Evolutionary conservation across 176 grass and related monocot genomes (phyloP).

Genomic region (Cocos nucifera): DNA sequence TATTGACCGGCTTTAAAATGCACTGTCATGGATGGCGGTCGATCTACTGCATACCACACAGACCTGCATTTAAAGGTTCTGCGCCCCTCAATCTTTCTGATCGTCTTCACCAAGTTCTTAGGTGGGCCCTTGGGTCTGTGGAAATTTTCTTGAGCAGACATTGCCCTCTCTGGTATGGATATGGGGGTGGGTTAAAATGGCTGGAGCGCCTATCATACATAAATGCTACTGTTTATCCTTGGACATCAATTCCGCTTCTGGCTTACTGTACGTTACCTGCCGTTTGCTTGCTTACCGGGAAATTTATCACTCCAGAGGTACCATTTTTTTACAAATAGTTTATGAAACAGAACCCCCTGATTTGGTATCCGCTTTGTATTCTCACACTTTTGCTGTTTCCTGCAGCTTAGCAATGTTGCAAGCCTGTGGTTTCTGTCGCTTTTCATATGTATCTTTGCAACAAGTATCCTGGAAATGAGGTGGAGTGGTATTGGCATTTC

Average conservation of each 20-base stretch:
- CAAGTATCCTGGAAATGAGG: constrained; percentile 66
- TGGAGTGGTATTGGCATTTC: constrained; percentile 66
- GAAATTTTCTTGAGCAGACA: constrained; percentile 80
- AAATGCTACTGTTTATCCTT: constrained; percentile 59
- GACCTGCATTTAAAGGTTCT: constrained; percentile 65
- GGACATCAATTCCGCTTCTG: constrained; percentile 62
- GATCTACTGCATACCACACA: constrained; percentile 52
- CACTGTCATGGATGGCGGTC: constrained; percentile 79
- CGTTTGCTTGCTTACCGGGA: constrained; percentile 54
- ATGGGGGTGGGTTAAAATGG: constrained; percentile 54
- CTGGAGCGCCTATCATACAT: constrained; percentile 65
- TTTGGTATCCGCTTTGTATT: neutral
- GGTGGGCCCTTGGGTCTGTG: constrained; percentile 67
- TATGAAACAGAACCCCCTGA: neutral
- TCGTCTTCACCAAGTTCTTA: constrained; percentile 63
- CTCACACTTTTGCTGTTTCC: neutral
- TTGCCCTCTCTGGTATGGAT: constrained; percentile 70
- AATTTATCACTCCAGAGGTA: constrained; percentile 72
- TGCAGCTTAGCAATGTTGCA: constrained; percentile 52
- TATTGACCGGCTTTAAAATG: constrained; percentile 73
- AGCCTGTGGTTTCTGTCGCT: constrained; percentile 72
- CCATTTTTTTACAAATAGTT: neutral
- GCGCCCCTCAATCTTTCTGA: constrained; percentile 76
- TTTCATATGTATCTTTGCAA: constrained; percentile 59
- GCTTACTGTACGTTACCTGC: constrained; percentile 69